Evolutionary conservation across 2,329 filamentous ascomycete species (phyloP).

Genomic region (Penicillium occitanis): DNA sequence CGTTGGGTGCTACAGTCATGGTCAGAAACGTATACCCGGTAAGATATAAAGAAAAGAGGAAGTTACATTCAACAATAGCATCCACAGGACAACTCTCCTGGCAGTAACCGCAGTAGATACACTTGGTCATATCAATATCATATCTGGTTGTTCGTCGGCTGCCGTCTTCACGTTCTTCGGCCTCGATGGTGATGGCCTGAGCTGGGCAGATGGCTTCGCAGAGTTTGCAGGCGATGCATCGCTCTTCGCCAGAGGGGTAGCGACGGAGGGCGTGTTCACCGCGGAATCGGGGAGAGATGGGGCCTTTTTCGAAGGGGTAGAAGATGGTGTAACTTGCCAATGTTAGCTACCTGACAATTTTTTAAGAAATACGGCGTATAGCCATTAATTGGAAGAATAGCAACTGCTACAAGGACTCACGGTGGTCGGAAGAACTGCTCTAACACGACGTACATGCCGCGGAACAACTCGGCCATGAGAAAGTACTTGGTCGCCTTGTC

Average conservation of each 20-base stretch:
- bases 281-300: slow-evolving; percentile 95
- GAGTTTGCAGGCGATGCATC: slow-evolving; percentile 99
- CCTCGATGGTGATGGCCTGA: slow-evolving; percentile 98
- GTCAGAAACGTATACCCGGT: slow-evolving; percentile 24
- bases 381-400: not conserved
- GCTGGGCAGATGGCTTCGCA: slow-evolving; percentile 98
- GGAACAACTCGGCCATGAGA: slow-evolving; percentile 89
- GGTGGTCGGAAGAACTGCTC: slow-evolving; percentile 98
- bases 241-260: slow-evolving; percentile 96
- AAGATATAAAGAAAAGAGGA: slow-evolving; percentile 11
- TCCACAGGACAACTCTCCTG: slow-evolving; percentile 98
- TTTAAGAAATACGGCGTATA: not conserved
- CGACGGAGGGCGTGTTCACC: slow-evolving; percentile 95
- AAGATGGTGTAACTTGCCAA: slow-evolving; percentile 86
- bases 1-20: slow-evolving; percentile 58
- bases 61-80: slow-evolving; percentile 75
- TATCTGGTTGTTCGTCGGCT: slow-evolving; percentile 94
- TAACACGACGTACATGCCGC: slow-evolving; percentile 95
- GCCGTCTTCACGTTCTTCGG: slow-evolving; percentile 94
- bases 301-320: slow-evolving; percentile 98
- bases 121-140: slow-evolving; percentile 99
- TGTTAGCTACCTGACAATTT: not conserved
- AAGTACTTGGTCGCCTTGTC: slow-evolving; percentile 92
- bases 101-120: slow-evolving; percentile 99
- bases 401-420: slow-evolving; percentile 59